phyloP scores from a whole-genome alignment of 1,284 basidiomycete species.

The Grifola frondosa region DNA sequence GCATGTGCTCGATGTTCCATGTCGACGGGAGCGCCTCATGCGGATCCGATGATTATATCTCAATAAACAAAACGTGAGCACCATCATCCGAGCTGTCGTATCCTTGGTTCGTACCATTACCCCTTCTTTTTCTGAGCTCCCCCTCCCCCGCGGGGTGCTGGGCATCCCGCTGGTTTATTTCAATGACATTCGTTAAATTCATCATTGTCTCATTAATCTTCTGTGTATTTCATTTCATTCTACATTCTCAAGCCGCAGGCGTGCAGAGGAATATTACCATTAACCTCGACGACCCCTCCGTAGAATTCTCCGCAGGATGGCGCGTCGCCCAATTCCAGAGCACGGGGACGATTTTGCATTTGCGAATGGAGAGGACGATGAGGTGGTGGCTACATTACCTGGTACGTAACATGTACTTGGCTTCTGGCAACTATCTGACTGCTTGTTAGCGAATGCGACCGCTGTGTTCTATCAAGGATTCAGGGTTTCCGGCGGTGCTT shows the following conservation, averaged over 20 bases:
- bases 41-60: too few species aligned
- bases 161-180: constrained; percentile 17
- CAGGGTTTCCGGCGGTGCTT: constrained; percentile 15
- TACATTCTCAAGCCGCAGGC: constrained; percentile 17
- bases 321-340: constrained; percentile 8
- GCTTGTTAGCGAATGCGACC: constrained; percentile 16
- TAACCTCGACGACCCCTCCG: constrained; percentile 13
- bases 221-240: constrained; percentile 1
- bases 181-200: constrained; percentile 10
- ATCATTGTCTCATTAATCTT: constrained; percentile 13
- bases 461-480: constrained; percentile 23
- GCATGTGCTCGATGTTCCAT: too few species aligned
- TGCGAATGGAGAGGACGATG: constrained; percentile 12
- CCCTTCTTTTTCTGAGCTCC: constrained; percentile 7
- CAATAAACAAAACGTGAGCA: too few species aligned
- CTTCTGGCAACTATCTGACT: neutral
- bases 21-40: too few species aligned
- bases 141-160: constrained; percentile 25
- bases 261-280: constrained; percentile 20
- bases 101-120: constrained; percentile 8
- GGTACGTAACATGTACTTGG: constrained; percentile 12
- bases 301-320: constrained; percentile 27
- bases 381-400: constrained; percentile 16
- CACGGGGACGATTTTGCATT: constrained; percentile 14
- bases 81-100: too few species aligned